A percentile compares a stretch with the other conserved stretches of the same genome.
These are phyloP conservation scores for Chara braunii DNA, from an alignment of 139 green algal species.

Conservation along the genomic window DNA sequence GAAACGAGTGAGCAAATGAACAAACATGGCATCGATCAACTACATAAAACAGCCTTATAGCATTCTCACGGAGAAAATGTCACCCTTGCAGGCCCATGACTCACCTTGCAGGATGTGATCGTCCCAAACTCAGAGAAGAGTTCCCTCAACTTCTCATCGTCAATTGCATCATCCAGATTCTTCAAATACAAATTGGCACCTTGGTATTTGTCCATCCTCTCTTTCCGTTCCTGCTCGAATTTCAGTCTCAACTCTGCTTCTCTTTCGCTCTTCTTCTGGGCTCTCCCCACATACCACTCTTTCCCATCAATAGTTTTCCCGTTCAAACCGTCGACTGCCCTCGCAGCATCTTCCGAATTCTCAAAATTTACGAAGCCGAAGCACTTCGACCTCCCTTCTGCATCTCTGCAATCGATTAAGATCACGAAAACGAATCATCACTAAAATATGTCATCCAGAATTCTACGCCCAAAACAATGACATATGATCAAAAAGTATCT, in stretches of 20 bases:
- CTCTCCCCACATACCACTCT: conserved; percentile 44
- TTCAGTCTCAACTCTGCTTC: conserved; percentile 44
- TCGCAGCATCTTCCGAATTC: conserved; percentile 39
- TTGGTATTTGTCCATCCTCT: conserved; percentile 43
- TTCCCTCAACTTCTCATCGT: conserved; percentile 49
- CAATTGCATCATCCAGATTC: conserved; percentile 52
- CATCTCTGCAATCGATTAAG: conserved; percentile 33
- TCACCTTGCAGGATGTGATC: conserved; percentile 52
- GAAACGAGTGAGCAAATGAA: too few relatives aligned
- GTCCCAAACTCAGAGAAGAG: conserved; percentile 51
- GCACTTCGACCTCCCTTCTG: conserved; percentile 46
- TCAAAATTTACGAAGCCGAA: conserved; percentile 60
- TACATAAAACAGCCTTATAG: too few relatives aligned
- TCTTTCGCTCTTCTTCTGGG: conserved; percentile 55
- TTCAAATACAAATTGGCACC: conserved; percentile 55
- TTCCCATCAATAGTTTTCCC: conserved; percentile 39
- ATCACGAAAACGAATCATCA: background rate
- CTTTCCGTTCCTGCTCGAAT: conserved; percentile 46
- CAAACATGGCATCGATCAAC: too few relatives aligned
- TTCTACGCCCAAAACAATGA: too few relatives aligned
- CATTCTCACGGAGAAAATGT: too few relatives aligned
- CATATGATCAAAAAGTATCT: too few relatives aligned
- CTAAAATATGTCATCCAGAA: too few relatives aligned
- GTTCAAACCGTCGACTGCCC: conserved; percentile 31
- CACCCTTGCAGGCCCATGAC: too few relatives aligned